Base-by-base conservation (phyloP, 2,329 filamentous ascomycete genomes). In the Paecilomyces variotii region DNA sequence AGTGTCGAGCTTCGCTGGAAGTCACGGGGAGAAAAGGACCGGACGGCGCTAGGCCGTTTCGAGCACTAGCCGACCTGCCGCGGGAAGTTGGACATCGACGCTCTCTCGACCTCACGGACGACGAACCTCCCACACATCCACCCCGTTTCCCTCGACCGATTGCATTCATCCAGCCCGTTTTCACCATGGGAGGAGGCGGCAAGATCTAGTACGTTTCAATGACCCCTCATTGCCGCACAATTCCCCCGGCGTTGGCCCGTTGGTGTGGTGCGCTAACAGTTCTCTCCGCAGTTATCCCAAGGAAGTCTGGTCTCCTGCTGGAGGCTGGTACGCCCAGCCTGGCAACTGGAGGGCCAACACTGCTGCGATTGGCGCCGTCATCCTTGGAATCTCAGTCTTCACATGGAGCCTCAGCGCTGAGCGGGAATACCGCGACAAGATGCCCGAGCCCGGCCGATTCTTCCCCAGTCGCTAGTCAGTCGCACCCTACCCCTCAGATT, bases 271-370 rank as follows among this genome's bases (percentile, higher is more conserved):
- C 5, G 39, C 70, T 73, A 57, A 73, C 65, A 54, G 52, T 58
- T 51, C 60, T 53, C 56, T 56, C 53, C 59, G 57, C 69, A 96
- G 91, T 72, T 96, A 96, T 79, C 92, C 91, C 76, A 97, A 96
- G 83, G 93, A 99, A 83, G 91, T 99, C 83, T 99, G 94, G 94
- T 97, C 94, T 72, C 94, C 94, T 62, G 83, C 93, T 65, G 94
- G 94, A 83, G 94, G 94, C 78, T 99, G 94, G 94, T 99, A 99
- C 78, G 80, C 88, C 57, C 93, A 96, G 75, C 94, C 94, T 57
- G 82, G 84, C 66, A 99, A 99, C 83, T 99, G 94, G 94, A 94
- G 89, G 76, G 79, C 80, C 70, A 99, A 99, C 81, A 99, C 94
- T 4, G 82, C 87, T 57, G 81, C 94, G 65, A 86, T 91, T 72